Conservation (phyloP, 1,284 basidiomycete species). For the Ustilago curta region DNA sequence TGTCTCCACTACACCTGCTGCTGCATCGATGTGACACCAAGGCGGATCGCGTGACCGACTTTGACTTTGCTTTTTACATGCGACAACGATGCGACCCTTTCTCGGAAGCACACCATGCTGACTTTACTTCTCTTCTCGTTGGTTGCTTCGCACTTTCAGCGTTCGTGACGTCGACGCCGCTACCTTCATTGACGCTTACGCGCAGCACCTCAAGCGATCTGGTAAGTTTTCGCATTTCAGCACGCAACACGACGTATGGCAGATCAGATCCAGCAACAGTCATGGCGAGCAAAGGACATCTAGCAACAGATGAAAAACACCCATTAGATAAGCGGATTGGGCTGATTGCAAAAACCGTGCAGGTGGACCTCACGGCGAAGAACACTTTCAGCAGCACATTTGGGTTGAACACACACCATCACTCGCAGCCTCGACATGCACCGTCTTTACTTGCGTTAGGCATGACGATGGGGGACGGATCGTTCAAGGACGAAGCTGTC, state of each 20-base stretch:
- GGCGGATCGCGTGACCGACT: constrained; percentile 8
- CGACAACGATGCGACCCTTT: not conserved
- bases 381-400: not conserved
- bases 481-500: not conserved
- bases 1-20: not conserved
- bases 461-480: not conserved
- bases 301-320: not conserved
- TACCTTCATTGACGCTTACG: constrained; percentile 89
- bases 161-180: constrained; percentile 76
- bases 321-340: not conserved
- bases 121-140: constrained; percentile 10
- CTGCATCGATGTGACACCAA: not conserved
- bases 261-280: not conserved
- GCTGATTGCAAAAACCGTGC: too few relatives aligned
- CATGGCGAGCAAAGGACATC: not conserved
- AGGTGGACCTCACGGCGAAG: too few relatives aligned
- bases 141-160: constrained; percentile 45
- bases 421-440: too few relatives aligned
- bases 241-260: constrained; percentile 7
- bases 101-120: constrained; percentile 15
- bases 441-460: too few relatives aligned
- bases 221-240: constrained; percentile 69
- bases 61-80: constrained; percentile 10
- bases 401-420: too few relatives aligned
- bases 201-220: constrained; percentile 92